A percentile compares a stretch with the other conserved stretches of the same genome.
These are phyloP conservation scores for Cylindricascospora bacillispora DNA, from an alignment of 1,139 yeast species.

Conservation along the genomic window DNA sequence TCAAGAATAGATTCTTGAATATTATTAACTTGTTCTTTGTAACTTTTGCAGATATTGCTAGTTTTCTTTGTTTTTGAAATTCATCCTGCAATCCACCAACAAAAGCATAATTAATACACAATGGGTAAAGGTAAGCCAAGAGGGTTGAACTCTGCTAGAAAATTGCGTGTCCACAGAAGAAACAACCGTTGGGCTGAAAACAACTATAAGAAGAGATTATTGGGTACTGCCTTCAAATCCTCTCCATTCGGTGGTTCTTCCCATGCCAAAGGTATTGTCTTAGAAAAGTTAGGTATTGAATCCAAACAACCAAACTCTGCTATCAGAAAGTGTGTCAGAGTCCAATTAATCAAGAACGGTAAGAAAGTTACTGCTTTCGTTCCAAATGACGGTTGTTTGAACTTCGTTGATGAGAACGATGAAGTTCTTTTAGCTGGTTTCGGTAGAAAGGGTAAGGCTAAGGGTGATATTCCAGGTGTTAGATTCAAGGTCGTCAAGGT, in stretches of 20 bases:
- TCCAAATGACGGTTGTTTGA: conserved; percentile 99
- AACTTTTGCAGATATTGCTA: no score
- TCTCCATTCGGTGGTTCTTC: conserved; percentile 99
- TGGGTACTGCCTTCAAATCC: conserved; percentile 99
- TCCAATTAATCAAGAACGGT: conserved; percentile 99
- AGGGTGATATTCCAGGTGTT: conserved; percentile 99
- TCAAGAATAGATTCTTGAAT: no score
- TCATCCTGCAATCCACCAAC: no score
- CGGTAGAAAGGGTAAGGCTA: conserved; percentile 99
- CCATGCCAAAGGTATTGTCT: conserved; percentile 99
- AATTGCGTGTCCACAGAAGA: conserved; percentile 99
- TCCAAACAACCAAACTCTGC: conserved; percentile 99
- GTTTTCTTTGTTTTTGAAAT: no score
- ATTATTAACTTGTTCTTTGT: no score
- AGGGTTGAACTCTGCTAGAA: conserved; percentile 98
- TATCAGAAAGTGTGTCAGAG: conserved; percentile 99
- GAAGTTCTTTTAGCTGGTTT: conserved; percentile 99
- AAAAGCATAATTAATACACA: no score
- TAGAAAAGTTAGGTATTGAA: conserved; percentile 99
- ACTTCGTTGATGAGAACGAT: conserved; percentile 99
- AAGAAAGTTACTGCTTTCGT: conserved; percentile 99
- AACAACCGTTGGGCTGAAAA: conserved; percentile 99
- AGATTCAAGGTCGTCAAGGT: conserved; percentile 99
- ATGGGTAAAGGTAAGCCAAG: conserved; percentile 35
- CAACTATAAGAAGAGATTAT: conserved; percentile 94